Evolutionary conservation across 2,329 filamentous ascomycete genomes (phyloP), one percentile per base, ranked within the genome.

Genomic region (Lasiodiplodia gonubiensis): DNA sequence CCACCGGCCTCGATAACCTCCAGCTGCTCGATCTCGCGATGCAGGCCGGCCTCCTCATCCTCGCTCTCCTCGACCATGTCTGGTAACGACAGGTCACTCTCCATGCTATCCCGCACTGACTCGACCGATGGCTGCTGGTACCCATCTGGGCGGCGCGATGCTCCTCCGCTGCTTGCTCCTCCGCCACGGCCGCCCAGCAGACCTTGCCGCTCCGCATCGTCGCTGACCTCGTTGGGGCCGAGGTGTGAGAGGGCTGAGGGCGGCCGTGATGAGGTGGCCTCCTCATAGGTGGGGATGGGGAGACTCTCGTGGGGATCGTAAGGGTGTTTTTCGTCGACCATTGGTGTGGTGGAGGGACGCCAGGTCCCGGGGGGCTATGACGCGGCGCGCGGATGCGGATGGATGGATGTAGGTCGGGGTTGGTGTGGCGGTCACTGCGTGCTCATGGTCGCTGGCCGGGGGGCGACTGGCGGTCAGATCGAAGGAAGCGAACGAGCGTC

Each of bases 251-350:
- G 72, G 35, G 79, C 80, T 25, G 86, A 87, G 39, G 79, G 76
- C 23, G 85, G 83, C 64, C 85, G 82, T 42, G 86, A 88, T 21
- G 88, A 88, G 68, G 87, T 86, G 70, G 92, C 92, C 82, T 96
- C 92, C 78, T 94, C 92, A 79, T 95, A 95, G 53, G 89, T 89
- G 35, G 92, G 92, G 76, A 95, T 94, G 37, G 92, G 90, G 54
- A 90, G 84, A 70, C 85, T 80, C 74, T 87, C 85, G 78, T 72
- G 67, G 59, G 73, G 70, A 25, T 79, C 75, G 72, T 80, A 80
- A 53, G 69, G 69, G 70, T 80, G 77, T 67, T 80, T 80, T 72
- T 80, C 78, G 73, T 79, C 77, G 67, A 72, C 69, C 78, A 80
- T 79, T 69, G 72, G 69, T 69, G 69, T 61, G 54, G 46, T 68